These are phyloP conservation scores for Tylopilus subfusipes DNA, from an alignment of 768 basidiomycete genomes.

Conservation along the genomic window DNA sequence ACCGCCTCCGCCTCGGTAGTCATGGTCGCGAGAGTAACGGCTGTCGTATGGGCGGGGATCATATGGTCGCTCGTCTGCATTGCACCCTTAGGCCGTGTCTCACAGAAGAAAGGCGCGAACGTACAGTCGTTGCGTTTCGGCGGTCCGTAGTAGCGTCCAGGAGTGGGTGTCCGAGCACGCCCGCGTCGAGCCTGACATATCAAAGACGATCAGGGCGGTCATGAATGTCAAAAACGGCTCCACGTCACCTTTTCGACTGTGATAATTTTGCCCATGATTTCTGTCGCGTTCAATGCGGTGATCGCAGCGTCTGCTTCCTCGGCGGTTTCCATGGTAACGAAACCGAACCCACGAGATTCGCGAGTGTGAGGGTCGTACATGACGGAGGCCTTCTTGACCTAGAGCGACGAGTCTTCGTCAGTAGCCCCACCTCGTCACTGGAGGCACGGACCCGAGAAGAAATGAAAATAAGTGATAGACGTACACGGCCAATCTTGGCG, in stretches of 20 bases:
- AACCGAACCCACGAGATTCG: conserved; percentile 79
- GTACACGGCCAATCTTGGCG: conserved; percentile 79
- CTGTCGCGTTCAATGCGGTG: conserved; percentile 76
- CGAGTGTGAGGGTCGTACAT: conserved; percentile 72
- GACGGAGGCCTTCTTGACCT: conserved; percentile 64
- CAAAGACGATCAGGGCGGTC: conserved; percentile 4
- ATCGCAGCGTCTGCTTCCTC: conserved; percentile 95
- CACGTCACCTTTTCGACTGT: conserved; percentile 79
- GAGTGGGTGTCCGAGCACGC: conserved; percentile 88
- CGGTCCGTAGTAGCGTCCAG: conserved; percentile 91
- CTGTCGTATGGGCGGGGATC: conserved; percentile 91
- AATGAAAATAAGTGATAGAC: conserved; percentile 22
- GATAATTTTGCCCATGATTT: conserved; percentile 82
- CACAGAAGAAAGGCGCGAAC: conserved; percentile 19
- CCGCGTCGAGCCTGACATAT: conserved; percentile 73
- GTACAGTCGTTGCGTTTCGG: conserved; percentile 73
- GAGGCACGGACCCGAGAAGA: not conserved
- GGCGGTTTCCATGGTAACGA: conserved; percentile 77
- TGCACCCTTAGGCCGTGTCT: not conserved
- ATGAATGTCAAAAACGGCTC: not conserved
- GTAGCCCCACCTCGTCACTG: not conserved
- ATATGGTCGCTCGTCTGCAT: conserved; percentile 76
- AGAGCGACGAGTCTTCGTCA: conserved; percentile 3
- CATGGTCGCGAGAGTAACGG: conserved; percentile 70
- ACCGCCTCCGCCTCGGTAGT: conserved; percentile 44